Base-by-base conservation (phyloP, 2,329 filamentous ascomycete species). In the Aspergillus japonicus region DNA sequence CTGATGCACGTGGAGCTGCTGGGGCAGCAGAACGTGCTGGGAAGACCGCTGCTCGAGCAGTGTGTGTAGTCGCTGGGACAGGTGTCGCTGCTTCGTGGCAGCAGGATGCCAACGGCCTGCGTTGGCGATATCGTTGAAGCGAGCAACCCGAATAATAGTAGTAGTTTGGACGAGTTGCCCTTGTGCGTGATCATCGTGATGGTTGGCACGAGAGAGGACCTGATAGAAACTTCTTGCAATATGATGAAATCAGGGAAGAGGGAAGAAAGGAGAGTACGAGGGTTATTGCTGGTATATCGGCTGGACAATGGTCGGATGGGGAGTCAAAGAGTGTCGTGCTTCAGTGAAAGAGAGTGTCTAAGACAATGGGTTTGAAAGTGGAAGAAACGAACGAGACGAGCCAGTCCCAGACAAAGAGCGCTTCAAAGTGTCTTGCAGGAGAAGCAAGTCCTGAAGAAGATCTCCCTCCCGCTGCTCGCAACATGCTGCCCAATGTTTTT, bases 1-100 rank as follows among this genome's bases (percentile, higher is more conserved):
- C 73, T 73, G 52, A 80, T 65, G 62, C 80, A 82, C 44, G 69
- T 75, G 16, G 72, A 71, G 10, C 66, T 70, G 33, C 73, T 71
- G 23, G 75, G 68, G 58, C 80, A 82, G 65, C 77, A 80, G 64
- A 81, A 82, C 53, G 73, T 68, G 16, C 68, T 68, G 7, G 78
- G 77, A 29, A 81, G 66, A 4, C 73, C 70, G 7, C 71, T 60
- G 23, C 72, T 69, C 24, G 71, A 72, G 61, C 79, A 80, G 47
- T 66, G 66, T n/a, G 68, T 64, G 51, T 71, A 77, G 11, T 69
- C 66, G n/a, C 57, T 63, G 3, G 75, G 67, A 58, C 76, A 78
- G 3, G 65, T 64, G n/a, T 66, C 65, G 42, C 64, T 57, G 44
- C 65, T 68, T 58, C 73, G 66, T 39, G 58, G 49, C 12, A 67